phyloP scores from a whole-genome alignment of 2,329 filamentous ascomycete species.

The Hypomyces rosellus region DNA sequence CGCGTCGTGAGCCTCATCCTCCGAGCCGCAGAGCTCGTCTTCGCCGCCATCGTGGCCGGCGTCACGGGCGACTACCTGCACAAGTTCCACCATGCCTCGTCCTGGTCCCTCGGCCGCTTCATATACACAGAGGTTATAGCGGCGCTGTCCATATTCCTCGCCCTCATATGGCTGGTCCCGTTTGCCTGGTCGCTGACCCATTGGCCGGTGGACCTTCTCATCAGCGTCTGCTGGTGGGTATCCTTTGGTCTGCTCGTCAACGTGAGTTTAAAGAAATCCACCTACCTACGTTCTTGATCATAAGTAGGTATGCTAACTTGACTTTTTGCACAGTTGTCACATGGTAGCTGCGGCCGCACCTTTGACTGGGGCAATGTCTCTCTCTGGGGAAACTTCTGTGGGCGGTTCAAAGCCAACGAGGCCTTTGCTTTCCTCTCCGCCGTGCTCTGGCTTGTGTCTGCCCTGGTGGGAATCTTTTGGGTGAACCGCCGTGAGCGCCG shows the following conservation, averaged over 20 bases:
- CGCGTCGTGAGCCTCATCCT: conserved; percentile 34
- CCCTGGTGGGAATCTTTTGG: conserved; percentile 52
- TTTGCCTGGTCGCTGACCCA: conserved; percentile 61
- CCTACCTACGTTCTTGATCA: not conserved
- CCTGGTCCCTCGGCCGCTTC: conserved; percentile 55
- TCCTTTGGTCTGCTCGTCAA: conserved; percentile 61
- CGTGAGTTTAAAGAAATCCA: conserved; percentile 33
- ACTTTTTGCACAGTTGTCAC: conserved; percentile 29
- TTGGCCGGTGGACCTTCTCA: conserved; percentile 64
- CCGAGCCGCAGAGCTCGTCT: conserved; percentile 51
- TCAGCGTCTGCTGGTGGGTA: conserved; percentile 65
- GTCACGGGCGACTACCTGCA: conserved; percentile 62
- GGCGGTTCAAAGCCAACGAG: conserved; percentile 63
- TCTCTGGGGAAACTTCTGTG: conserved; percentile 46
- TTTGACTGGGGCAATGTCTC: conserved; percentile 56
- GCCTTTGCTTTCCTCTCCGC: conserved; percentile 68
- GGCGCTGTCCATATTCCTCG: conserved; percentile 60
- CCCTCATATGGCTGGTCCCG: conserved; percentile 66
- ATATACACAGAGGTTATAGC: conserved; percentile 72
- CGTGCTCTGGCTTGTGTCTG: conserved; percentile 62
- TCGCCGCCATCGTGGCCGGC: conserved; percentile 65
- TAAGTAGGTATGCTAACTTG: not conserved
- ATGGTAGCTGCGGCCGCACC: conserved; percentile 46
- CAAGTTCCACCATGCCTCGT: conserved; percentile 35
- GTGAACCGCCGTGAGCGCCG: conserved; percentile 35